These are phyloP conservation scores for Tuber indicum DNA, from an alignment of 495 filamentous ascomycete species.

Conservation along the genomic window DNA sequence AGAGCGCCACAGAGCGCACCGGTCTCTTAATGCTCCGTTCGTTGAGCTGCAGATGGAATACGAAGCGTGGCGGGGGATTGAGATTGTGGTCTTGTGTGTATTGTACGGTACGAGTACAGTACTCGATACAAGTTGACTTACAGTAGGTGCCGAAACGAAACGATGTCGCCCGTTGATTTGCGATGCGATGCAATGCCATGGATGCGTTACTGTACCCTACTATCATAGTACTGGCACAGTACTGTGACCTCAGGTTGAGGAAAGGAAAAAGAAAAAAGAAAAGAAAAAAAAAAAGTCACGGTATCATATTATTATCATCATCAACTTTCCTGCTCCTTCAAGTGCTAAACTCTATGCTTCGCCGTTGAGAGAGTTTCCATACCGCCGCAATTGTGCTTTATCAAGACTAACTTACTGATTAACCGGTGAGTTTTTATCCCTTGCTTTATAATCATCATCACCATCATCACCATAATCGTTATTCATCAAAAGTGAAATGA, in stretches of 20 bases:
- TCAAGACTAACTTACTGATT: not conserved
- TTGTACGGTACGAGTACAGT: too few relatives aligned
- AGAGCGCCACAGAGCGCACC: not conserved
- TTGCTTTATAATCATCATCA: not conserved
- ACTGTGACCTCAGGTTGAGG: too few relatives aligned
- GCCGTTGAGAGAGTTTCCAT: not conserved
- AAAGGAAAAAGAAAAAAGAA: too few relatives aligned
- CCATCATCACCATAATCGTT: not conserved
- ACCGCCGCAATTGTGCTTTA: conserved; percentile 1
- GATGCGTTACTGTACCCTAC: too few relatives aligned
- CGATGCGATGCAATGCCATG: not conserved
- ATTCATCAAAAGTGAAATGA: not conserved
- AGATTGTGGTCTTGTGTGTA: not conserved
- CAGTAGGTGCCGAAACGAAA: not conserved
- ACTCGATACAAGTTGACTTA: not conserved
- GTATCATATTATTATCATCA: not conserved
- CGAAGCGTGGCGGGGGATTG: conserved; percentile 1
- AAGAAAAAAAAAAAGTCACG: not conserved
- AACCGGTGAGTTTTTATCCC: not conserved
- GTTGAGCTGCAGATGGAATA: conserved; percentile 3
- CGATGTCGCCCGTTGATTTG: not conserved
- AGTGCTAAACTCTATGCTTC: not conserved
- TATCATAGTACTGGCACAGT: too few relatives aligned
- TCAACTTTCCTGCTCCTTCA: not conserved
- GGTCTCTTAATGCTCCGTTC: conserved; percentile 3